Percentiles rank a stretch among this genome's conserved stretches.
Evolutionary conservation across 306 rosid genomes (phyloP).

Genomic region (Acacia acuminata): DNA sequence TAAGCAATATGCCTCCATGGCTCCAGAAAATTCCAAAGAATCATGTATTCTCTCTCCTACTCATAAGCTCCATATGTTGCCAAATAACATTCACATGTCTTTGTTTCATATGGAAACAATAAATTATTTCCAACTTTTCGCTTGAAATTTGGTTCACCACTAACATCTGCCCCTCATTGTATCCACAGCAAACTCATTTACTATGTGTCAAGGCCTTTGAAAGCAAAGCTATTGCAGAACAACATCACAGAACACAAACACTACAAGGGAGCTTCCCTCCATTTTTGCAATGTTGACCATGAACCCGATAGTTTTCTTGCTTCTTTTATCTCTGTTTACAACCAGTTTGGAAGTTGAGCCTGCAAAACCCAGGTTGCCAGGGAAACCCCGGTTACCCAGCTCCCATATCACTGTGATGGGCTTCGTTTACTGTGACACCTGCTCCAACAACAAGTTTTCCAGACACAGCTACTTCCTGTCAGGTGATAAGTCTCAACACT

Average conservation of each 20-base stretch:
- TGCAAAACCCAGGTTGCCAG: constrained; percentile 43
- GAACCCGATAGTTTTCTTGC: constrained; percentile 51
- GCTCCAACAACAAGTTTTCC: constrained; percentile 92
- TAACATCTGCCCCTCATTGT: constrained; percentile 44
- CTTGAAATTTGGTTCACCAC: constrained; percentile 52
- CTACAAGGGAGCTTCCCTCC: constrained; percentile 23
- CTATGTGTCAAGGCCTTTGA: constrained; percentile 41
- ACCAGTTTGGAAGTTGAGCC: constrained; percentile 55
- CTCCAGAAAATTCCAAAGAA: constrained; percentile 28
- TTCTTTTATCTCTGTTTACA: constrained; percentile 49
- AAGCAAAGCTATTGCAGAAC: constrained; percentile 30
- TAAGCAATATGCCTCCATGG: neutral
- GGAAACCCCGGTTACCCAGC: constrained; percentile 36
- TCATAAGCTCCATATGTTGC: constrained; percentile 56
- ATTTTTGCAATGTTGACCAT: constrained; percentile 38
- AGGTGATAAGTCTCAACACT: constrained; percentile 45
- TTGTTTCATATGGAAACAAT: constrained; percentile 64
- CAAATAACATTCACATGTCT: constrained; percentile 89
- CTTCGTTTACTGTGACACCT: constrained; percentile 89
- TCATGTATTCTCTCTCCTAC: constrained; percentile 73
- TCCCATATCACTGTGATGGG: constrained; percentile 94
- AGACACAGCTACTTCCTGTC: constrained; percentile 80
- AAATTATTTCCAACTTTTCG: constrained; percentile 42
- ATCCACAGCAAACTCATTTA: constrained; percentile 48
- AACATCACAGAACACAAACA: constrained; percentile 13